A percentile compares a stretch with the other conserved stretches of the same genome.
Evolutionary conservation across 1,139 yeast genomes (phyloP).

Genomic region (Nadsonia starkeyi-henricii): DNA sequence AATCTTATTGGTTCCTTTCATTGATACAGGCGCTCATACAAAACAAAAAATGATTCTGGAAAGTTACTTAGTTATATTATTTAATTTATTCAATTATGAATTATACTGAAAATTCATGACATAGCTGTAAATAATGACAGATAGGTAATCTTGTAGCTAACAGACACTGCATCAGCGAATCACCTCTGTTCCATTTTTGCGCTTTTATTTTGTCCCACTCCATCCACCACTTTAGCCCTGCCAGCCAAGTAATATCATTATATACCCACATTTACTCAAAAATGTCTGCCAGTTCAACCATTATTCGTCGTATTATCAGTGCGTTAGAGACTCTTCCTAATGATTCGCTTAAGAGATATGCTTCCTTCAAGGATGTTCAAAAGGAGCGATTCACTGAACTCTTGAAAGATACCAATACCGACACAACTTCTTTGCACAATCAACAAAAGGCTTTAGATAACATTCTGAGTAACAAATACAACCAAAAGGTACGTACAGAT

Average conservation of each 20-base stretch:
- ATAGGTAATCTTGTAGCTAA: too few species aligned
- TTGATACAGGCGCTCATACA: too few species aligned
- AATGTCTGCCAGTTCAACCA: neutral
- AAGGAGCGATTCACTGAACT: constrained; percentile 16
- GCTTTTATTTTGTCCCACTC: neutral
- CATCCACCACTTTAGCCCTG: neutral
- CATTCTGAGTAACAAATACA: constrained; percentile 14
- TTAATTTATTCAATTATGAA: too few species aligned
- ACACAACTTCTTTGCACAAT: constrained; percentile 14
- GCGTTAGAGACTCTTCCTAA: constrained; percentile 9
- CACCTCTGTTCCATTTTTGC: neutral
- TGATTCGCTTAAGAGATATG: constrained; percentile 21
- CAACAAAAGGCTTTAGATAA: constrained; percentile 18
- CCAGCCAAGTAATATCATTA: neutral
- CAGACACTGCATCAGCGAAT: neutral
- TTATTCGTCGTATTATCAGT: neutral
- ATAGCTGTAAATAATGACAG: too few species aligned
- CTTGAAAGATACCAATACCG: constrained; percentile 13
- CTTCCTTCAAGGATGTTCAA: constrained; percentile 21
- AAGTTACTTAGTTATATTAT: too few species aligned
- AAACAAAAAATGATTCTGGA: too few species aligned
- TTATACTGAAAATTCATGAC: too few species aligned
- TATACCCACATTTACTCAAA: neutral
- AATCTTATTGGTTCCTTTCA: too few species aligned
- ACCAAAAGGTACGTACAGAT: constrained; percentile 11